These are phyloP conservation scores for Carallia brachiata DNA, from an alignment of 345 rosid genomes.

Conservation along the genomic window DNA sequence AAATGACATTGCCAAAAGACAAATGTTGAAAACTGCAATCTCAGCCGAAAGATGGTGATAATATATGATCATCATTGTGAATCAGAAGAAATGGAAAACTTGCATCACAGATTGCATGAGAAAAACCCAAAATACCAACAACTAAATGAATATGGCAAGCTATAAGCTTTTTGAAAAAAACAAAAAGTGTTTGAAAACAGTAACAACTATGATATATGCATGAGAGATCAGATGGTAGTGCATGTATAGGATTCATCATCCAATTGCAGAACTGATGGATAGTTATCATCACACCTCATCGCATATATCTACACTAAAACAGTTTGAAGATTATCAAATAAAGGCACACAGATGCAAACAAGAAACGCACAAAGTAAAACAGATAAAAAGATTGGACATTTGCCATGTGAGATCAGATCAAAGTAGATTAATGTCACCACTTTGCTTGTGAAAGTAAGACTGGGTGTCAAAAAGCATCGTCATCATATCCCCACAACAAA, in stretches of 20 bases:
- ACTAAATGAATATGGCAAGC: conserved; percentile 45
- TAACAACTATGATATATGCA: conserved; percentile 20
- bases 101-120: conserved; percentile 66
- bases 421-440: background rate
- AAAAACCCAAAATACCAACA: background rate
- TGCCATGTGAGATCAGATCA: background rate
- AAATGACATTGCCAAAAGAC: background rate
- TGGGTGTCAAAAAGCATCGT: conserved; percentile 46
- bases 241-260: conserved; percentile 70
- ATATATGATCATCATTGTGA: conserved; percentile 40
- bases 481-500: conserved; percentile 30
- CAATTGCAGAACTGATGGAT: conserved; percentile 58
- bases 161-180: background rate
- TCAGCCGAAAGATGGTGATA: conserved; percentile 85
- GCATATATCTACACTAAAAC: conserved; percentile 23
- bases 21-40: conserved; percentile 47
- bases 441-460: conserved; percentile 8
- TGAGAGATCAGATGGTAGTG: conserved; percentile 91
- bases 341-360: background rate
- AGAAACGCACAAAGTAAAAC: background rate
- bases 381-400: too few relatives aligned
- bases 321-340: background rate
- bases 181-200: too few relatives aligned
- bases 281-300: conserved; percentile 58
- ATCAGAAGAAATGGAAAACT: conserved; percentile 39